A percentile compares a stretch with the other conserved stretches of the same genome.
phyloP scores from a whole-genome alignment of 176 grass and related monocot species.

The Aegilops tauschii region DNA sequence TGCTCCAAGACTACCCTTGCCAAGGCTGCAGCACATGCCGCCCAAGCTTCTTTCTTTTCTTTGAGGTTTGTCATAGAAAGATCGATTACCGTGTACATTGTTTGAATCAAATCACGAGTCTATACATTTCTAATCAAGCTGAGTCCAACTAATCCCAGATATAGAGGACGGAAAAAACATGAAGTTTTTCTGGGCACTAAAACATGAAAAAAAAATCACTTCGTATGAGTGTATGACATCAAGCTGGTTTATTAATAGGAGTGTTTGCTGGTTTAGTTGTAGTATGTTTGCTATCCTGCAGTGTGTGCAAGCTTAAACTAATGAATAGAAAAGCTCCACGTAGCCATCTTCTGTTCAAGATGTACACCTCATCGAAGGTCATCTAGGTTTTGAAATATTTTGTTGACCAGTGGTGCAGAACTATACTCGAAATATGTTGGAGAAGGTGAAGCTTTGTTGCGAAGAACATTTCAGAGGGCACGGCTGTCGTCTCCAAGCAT shows the following conservation, averaged over 20 bases:
- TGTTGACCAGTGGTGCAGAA: conserved; percentile 62
- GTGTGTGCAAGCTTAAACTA: conserved; percentile 15
- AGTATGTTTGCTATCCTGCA: neutral
- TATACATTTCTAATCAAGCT: neutral
- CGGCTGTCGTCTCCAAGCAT: conserved; percentile 78
- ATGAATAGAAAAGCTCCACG: neutral
- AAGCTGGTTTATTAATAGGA: neutral
- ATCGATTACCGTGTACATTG: neutral
- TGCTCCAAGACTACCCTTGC: conserved; percentile 93
- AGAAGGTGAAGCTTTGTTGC: conserved; percentile 83
- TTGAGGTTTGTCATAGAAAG: conserved; percentile 50
- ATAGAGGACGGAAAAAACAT: neutral
- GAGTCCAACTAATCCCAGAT: neutral
- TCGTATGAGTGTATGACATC: neutral
- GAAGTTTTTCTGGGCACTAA: neutral
- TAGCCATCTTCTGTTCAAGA: neutral
- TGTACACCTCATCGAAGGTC: neutral
- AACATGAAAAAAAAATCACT: neutral
- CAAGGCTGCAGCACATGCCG: conserved; percentile 81
- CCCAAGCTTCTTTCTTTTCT: conserved; percentile 96
- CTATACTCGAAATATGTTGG: conserved; percentile 97
- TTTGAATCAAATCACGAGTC: neutral
- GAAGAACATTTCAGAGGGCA: conserved; percentile 87
- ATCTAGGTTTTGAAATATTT: conserved; percentile 18
- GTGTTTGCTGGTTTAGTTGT: neutral